Percentiles rank a stretch among this genome's conserved stretches.
These are phyloP conservation scores for Aureobasidium subglaciale DNA, from an alignment of 2,329 filamentous ascomycete genomes.

Conservation along the genomic window DNA sequence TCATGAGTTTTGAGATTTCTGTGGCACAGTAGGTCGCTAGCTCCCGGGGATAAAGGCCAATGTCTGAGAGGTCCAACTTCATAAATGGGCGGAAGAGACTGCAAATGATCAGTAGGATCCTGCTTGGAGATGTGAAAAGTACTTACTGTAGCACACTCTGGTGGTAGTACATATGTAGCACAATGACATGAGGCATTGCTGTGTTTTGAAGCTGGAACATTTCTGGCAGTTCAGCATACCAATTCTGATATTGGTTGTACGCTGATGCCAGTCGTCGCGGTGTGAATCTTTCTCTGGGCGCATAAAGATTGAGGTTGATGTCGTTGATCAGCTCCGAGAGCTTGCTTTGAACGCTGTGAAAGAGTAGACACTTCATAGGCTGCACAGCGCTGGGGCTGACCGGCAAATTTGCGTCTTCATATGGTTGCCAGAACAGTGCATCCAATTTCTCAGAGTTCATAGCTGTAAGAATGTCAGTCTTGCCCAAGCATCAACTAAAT, in stretches of 20 bases:
- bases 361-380: slow-evolving; percentile 47
- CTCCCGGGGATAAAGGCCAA: slow-evolving; percentile 56
- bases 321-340: slow-evolving; percentile 68
- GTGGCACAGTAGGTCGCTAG: slow-evolving; percentile 51
- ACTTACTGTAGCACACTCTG: slow-evolving; percentile 53
- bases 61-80: slow-evolving; percentile 52
- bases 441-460: slow-evolving; percentile 20
- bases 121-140: slow-evolving; percentile 56
- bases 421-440: slow-evolving; percentile 30
- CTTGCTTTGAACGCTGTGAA: slow-evolving; percentile 54
- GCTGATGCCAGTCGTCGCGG: slow-evolving; percentile 56
- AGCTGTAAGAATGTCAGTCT: slow-evolving; percentile 3
- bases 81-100: slow-evolving; percentile 68
- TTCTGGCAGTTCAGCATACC: slow-evolving; percentile 62
- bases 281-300: slow-evolving; percentile 58
- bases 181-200: slow-evolving; percentile 65
- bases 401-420: slow-evolving; percentile 28
- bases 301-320: slow-evolving; percentile 64
- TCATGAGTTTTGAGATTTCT: slow-evolving; percentile 36
- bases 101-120: slow-evolving; percentile 29
- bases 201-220: slow-evolving; percentile 59
- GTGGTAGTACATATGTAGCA: slow-evolving; percentile 43
- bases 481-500: slow-evolving; percentile 14
- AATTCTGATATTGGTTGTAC: slow-evolving; percentile 63
- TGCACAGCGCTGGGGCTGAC: slow-evolving; percentile 59